phyloP scores from a whole-genome alignment of 768 basidiomycete genomes.

The Auricularia sp. region DNA sequence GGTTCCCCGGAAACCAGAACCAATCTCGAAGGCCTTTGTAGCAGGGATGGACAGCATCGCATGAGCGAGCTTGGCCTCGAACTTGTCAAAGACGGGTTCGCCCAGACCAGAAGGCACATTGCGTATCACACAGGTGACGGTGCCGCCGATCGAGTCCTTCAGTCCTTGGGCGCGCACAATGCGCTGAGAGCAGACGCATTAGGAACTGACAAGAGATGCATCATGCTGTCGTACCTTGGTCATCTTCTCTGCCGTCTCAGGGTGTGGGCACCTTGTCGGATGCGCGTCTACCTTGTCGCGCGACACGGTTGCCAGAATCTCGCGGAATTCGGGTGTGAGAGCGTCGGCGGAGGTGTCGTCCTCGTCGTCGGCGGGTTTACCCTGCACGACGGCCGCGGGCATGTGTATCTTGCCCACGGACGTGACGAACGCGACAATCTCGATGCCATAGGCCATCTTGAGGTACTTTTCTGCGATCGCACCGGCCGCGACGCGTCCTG shows the following conservation, averaged over 20 bases:
- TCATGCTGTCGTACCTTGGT: conserved; percentile 47
- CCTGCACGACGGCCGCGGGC: conserved; percentile 35
- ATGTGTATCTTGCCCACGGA: conserved; percentile 90
- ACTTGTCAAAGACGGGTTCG: conserved; percentile 97
- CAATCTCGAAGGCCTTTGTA: conserved; percentile 96
- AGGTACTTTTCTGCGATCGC: conserved; percentile 97
- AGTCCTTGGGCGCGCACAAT: conserved; percentile 88
- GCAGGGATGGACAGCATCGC: conserved; percentile 99
- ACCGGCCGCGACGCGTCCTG: conserved; percentile 93
- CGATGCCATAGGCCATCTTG: conserved; percentile 74
- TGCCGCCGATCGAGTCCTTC: conserved; percentile 95
- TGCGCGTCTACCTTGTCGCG: conserved; percentile 84
- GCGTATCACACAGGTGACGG: conserved; percentile 92
- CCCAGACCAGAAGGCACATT: conserved; percentile 85
- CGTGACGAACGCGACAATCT: conserved; percentile 95
- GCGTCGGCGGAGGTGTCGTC: conserved; percentile 61
- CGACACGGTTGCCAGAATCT: conserved; percentile 68
- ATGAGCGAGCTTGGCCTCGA: conserved; percentile 90
- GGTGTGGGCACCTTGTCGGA: conserved; percentile 82
- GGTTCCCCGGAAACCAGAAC: conserved; percentile 91
- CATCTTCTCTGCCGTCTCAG: conserved; percentile 83
- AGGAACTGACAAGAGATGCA: background rate
- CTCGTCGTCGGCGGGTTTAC: conserved; percentile 24
- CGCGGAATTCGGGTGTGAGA: conserved; percentile 71
- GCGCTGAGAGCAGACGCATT: conserved; percentile 39